These are phyloP conservation scores for Penicillium freii DNA, from an alignment of 2,329 filamentous ascomycete genomes.

Conservation along the genomic window DNA sequence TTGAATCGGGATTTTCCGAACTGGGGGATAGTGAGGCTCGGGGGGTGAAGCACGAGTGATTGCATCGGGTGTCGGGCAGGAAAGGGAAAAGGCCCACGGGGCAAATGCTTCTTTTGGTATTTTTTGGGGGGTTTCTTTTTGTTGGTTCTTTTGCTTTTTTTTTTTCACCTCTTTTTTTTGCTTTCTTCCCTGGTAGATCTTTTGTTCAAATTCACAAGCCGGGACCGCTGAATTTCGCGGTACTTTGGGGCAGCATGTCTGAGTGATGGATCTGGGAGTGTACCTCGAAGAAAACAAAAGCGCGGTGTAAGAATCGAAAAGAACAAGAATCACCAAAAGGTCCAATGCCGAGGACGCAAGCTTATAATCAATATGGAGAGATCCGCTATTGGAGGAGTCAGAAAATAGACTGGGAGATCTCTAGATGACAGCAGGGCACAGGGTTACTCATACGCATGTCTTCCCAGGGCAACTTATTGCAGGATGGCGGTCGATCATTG, in stretches of 20 bases:
- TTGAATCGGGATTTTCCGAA: conserved; percentile 39
- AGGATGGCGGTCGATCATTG: conserved; percentile 39
- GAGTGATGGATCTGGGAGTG: conserved; percentile 14
- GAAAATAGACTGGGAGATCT: conserved; percentile 35
- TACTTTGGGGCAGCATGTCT: conserved; percentile 32
- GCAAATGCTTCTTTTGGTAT: conserved; percentile 6
- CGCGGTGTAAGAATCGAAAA: conserved; percentile 15
- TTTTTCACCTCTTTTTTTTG: neutral
- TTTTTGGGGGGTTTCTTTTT: neutral
- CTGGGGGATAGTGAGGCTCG: conserved; percentile 37
- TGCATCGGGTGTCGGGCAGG: conserved; percentile 36
- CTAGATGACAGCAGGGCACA: conserved; percentile 40
- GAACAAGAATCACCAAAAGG: conserved; percentile 20
- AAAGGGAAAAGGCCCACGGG: conserved; percentile 16
- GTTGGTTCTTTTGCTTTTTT: neutral
- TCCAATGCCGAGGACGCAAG: conserved; percentile 25
- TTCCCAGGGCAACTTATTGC: conserved; percentile 36
- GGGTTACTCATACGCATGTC: conserved; percentile 37
- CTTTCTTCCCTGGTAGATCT: conserved; percentile 3
- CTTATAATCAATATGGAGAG: conserved; percentile 35
- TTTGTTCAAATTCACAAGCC: conserved; percentile 22
- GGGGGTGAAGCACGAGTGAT: conserved; percentile 42
- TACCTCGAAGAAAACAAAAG: conserved; percentile 4
- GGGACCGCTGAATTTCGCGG: conserved; percentile 22
- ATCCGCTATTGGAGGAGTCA: conserved; percentile 40